phyloP scores from a whole-genome alignment of 1,139 yeast genomes.

The Geotrichum citri-aurantii region DNA sequence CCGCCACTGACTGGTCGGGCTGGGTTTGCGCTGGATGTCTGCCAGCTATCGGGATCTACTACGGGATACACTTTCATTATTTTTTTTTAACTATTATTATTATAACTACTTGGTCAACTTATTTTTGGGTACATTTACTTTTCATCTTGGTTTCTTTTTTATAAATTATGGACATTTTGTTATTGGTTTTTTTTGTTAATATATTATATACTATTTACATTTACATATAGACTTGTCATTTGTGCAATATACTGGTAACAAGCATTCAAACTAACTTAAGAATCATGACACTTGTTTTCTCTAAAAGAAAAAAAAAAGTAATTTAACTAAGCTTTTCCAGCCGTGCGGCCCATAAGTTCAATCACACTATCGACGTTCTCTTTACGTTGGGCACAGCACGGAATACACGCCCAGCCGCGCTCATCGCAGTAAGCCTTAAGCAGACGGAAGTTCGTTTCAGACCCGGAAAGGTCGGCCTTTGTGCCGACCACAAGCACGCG shows the following conservation, averaged over 20 bases:
- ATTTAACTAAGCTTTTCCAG: background rate
- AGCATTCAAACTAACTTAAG: background rate
- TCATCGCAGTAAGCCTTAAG: conserved; percentile 40
- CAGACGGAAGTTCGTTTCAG: conserved; percentile 42
- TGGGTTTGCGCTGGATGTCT: background rate
- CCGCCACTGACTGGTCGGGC: background rate
- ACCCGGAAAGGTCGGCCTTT: conserved; percentile 70
- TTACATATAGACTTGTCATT: background rate
- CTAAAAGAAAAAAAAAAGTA: too few species aligned
- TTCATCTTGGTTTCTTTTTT: background rate
- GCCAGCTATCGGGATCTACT: background rate
- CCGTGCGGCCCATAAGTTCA: conserved; percentile 51
- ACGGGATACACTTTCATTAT: background rate
- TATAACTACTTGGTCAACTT: background rate
- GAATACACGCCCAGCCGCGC: conserved; percentile 61
- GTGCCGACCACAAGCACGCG: conserved; percentile 75
- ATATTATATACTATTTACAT: background rate
- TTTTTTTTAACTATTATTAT: background rate
- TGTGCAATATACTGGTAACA: background rate
- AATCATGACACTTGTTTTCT: background rate
- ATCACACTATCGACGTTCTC: conserved; percentile 71
- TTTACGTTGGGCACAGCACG: conserved; percentile 72
- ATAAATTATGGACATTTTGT: background rate
- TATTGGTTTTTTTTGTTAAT: too few species aligned
- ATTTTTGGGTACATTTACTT: background rate